Evolutionary conservation across 2,329 filamentous ascomycete species (phyloP).

Genomic region (Fusarium mundagurra): DNA sequence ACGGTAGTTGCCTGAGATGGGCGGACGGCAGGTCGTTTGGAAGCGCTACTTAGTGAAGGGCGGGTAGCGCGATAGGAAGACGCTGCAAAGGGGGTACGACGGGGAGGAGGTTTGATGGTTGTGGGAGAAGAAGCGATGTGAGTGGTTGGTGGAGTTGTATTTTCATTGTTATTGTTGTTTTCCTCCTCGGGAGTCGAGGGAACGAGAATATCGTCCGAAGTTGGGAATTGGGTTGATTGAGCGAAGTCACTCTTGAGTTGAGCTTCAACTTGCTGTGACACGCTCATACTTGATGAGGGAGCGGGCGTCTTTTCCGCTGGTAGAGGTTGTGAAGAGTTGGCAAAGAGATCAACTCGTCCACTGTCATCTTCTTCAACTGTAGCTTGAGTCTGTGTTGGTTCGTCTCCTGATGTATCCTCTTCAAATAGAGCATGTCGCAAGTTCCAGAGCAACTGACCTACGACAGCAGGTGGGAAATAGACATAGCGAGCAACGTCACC

Average conservation of each 20-base stretch:
- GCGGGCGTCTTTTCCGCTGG: conserved; percentile 17
- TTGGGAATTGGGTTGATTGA: conserved; percentile 50
- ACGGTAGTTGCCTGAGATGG: conserved; percentile 52
- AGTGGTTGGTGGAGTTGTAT: conserved; percentile 25
- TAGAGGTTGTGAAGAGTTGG: conserved; percentile 30
- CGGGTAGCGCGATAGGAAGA: conserved; percentile 34
- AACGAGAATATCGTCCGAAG: conserved; percentile 46
- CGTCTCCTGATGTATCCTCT: conserved; percentile 40
- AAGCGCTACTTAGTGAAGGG: conserved; percentile 18
- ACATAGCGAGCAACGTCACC: conserved; percentile 60
- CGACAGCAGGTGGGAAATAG: conserved; percentile 66
- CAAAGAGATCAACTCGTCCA: conserved; percentile 33
- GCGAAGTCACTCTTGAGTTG: conserved; percentile 60
- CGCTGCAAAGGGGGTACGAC: conserved; percentile 11
- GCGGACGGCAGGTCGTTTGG: conserved; percentile 24
- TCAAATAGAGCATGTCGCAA: conserved; percentile 61
- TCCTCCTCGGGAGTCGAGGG: conserved; percentile 47
- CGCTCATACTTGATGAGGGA: conserved; percentile 46
- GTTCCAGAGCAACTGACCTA: conserved; percentile 68
- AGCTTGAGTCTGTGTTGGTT: conserved; percentile 14
- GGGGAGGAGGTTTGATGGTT: conserved; percentile 34
- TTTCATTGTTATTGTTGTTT: conserved; percentile 4
- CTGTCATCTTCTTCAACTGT: conserved; percentile 20
- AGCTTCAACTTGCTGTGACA: conserved; percentile 63
- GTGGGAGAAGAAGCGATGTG: conserved; percentile 16